Evolutionary conservation across 2,329 filamentous ascomycete species (phyloP).

Genomic region (Mycosphaerella arachidis): DNA sequence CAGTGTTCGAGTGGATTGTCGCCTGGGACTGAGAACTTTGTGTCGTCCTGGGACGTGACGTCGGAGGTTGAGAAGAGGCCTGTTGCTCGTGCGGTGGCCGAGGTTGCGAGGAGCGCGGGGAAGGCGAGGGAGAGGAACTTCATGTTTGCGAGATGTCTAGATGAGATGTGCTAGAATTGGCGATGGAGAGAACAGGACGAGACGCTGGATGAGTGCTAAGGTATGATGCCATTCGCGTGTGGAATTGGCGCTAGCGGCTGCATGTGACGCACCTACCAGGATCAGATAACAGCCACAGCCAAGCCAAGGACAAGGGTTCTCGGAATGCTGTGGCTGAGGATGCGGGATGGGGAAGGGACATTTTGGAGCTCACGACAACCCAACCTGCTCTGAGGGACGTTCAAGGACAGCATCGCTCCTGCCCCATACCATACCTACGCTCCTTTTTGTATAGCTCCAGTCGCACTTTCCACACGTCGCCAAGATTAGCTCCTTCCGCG

Average conservation of each 20-base stretch:
- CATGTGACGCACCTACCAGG: background rate
- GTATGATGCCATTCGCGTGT: background rate
- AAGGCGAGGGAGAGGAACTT: slow-evolving; percentile 29
- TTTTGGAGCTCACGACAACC: background rate
- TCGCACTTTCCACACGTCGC: background rate
- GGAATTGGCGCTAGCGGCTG: background rate
- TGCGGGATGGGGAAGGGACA: slow-evolving; percentile 1
- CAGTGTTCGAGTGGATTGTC: slow-evolving; percentile 83
- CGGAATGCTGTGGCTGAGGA: background rate
- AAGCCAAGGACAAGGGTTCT: background rate
- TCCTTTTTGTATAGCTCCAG: background rate
- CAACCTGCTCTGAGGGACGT: background rate
- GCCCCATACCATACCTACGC: background rate
- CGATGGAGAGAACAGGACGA: background rate
- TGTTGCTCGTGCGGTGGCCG: slow-evolving; percentile 26
- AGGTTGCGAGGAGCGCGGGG: slow-evolving; percentile 27
- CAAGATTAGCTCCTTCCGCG: background rate
- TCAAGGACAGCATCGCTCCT: background rate
- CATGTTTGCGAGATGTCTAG: slow-evolving; percentile 20
- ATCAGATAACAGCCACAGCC: background rate
- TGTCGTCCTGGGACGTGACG: slow-evolving; percentile 29
- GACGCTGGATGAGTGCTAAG: background rate
- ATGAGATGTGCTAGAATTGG: background rate
- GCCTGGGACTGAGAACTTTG: slow-evolving; percentile 67
- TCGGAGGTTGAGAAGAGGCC: slow-evolving; percentile 20